Evolutionary conservation across 148 eudicot species (phyloP).

Genomic region (Agrostemma githago): DNA sequence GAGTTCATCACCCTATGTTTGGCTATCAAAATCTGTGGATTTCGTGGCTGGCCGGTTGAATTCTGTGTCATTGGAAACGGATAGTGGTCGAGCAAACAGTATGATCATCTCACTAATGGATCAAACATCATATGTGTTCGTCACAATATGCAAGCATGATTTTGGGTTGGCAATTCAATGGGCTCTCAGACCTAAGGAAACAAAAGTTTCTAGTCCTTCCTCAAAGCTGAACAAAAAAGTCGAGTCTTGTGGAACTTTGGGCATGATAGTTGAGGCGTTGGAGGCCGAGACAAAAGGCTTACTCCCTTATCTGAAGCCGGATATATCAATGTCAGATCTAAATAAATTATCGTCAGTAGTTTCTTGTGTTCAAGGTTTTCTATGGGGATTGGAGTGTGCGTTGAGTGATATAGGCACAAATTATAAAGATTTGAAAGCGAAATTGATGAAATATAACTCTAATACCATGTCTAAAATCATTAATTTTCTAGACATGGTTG

Average conservation of each 20-base stretch:
- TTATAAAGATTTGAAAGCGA: constrained; percentile 29
- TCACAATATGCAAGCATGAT: constrained; percentile 51
- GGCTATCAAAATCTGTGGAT: constrained; percentile 65
- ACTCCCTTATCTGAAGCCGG: constrained; percentile 18
- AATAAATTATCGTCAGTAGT: constrained; percentile 41
- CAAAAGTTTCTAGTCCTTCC: constrained; percentile 14
- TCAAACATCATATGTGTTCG: constrained; percentile 65
- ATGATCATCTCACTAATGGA: constrained; percentile 62
- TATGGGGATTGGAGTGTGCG: constrained; percentile 63
- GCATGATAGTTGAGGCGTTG: constrained; percentile 41
- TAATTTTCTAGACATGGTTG: constrained; percentile 33
- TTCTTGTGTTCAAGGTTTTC: constrained; percentile 64
- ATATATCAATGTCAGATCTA: constrained; percentile 25
- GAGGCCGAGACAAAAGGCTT: constrained; percentile 35
- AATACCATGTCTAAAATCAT: constrained; percentile 39
- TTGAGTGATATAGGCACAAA: constrained; percentile 34
- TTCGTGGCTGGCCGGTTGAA: constrained; percentile 34
- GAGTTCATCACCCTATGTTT: constrained; percentile 39
- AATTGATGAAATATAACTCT: constrained; percentile 30
- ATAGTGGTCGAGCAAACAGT: constrained; percentile 30
- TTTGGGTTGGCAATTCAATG: constrained; percentile 32
- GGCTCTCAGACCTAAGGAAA: constrained; percentile 20
- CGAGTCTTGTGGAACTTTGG: constrained; percentile 39
- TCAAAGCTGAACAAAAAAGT: constrained; percentile 17
- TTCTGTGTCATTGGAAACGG: constrained; percentile 30